Evolutionary conservation across 305 asterid genomes (phyloP), one percentile per base, ranked within the genome.

Genomic region (Fraxinus velutina): DNA sequence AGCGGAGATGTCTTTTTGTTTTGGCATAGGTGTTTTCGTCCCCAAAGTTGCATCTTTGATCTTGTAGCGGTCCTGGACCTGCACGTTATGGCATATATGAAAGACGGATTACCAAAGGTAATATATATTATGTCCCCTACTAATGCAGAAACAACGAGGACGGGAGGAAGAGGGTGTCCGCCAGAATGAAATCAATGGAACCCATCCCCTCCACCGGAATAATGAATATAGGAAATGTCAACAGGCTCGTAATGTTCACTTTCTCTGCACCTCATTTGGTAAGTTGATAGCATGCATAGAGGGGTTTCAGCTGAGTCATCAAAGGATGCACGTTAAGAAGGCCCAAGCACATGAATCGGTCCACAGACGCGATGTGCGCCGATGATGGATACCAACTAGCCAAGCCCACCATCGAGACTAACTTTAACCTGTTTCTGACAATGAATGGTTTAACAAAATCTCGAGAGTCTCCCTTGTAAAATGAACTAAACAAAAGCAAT

Each of bases 11-110:
- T 80, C 82, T 15, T 76, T 87, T 42, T 83, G 88, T 80, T 89
- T 86, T n/a, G 87, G 88, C 27, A 64, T 36, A 33, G 88, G 70
- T 52, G 79, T 74, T 78, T 86, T 84, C 19, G 77, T 81, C 71
- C 84, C 84, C 82, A 73, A 29, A 44, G 86, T 50, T 36, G 82
- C 82, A n/a, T 73, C 76, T 83, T 85, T 89, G 1, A 90, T 80
- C 83, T 66, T 83, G 85, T 73, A 90, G 66, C 83, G 73, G 57
- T 86, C 88, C 6, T 79, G 79, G 24, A 82, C 85, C 93, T 90
- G 90, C 37, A 78, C 27, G 75, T 68, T 68, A 29, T 27, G 75
- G 34, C 33, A 29, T 73, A 44, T 33, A 10, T 22, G 29, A 19
- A 64, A 9, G 72, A 64, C 33, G 1, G 33, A 64, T 64, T 64